phyloP scores from a whole-genome alignment of 192 early-diverging fungal species.

The Mortierella claussenii region DNA sequence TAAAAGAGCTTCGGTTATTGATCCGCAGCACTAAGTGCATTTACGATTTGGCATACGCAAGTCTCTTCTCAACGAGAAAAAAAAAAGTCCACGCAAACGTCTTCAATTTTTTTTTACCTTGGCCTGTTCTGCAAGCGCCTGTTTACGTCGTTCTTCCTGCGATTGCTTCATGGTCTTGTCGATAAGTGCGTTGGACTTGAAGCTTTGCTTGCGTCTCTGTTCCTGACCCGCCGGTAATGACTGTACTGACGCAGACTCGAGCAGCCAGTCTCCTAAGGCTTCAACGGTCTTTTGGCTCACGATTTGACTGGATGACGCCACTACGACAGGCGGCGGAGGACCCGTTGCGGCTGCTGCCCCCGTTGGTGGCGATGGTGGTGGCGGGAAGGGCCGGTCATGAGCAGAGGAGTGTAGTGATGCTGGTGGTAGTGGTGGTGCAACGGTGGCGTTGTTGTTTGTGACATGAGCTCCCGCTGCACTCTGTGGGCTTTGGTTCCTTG shows the following conservation, averaged over 20 bases:
- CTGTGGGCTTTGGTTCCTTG: not conserved
- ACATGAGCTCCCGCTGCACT: not conserved
- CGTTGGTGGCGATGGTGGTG: not conserved
- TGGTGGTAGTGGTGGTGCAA: not conserved
- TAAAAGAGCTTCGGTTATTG: not conserved
- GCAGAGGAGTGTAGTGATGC: not conserved
- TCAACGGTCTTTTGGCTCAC: slow-evolving; percentile 46
- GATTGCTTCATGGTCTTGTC: slow-evolving; percentile 50
- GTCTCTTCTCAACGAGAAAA: not conserved
- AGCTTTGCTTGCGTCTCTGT: slow-evolving; percentile 33
- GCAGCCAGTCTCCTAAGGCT: slow-evolving; percentile 37
- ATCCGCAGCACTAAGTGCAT: not conserved
- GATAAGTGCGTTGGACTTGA: slow-evolving; percentile 34
- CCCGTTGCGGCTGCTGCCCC: not conserved
- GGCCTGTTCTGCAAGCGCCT: slow-evolving; percentile 56
- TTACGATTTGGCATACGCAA: not conserved
- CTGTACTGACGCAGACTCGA: slow-evolving; percentile 44
- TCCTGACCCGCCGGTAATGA: slow-evolving; percentile 21
- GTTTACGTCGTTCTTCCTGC: slow-evolving; percentile 52
- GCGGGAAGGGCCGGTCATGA: not conserved
- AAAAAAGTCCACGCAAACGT: not conserved
- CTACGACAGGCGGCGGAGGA: no score
- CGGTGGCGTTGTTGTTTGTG: no score
- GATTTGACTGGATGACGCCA: not conserved
- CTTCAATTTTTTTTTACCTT: slow-evolving; percentile 32